phyloP scores from a whole-genome alignment of 768 basidiomycete species.

The Lentinula raphanica region DNA sequence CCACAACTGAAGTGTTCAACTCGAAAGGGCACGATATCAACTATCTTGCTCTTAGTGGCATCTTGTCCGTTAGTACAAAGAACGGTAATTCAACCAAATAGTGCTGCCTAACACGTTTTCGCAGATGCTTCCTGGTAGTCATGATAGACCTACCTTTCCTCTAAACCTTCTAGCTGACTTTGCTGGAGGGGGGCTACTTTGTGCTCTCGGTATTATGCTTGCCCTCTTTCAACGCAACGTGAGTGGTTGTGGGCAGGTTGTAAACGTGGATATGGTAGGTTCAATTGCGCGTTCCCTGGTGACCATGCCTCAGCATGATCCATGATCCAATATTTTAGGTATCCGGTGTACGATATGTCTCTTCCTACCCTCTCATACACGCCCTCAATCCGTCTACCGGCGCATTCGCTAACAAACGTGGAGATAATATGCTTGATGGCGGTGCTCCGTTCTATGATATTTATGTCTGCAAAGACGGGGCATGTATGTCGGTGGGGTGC shows the following conservation, averaged over 20 bases:
- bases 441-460: slow-evolving; percentile 75
- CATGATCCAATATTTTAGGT: slow-evolving; percentile 39
- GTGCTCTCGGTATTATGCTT: slow-evolving; percentile 43
- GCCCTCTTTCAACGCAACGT: slow-evolving; percentile 43
- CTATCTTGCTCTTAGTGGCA: slow-evolving; percentile 75
- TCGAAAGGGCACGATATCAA: slow-evolving; percentile 77
- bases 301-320: background rate
- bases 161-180: slow-evolving; percentile 79
- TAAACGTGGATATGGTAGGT: slow-evolving; percentile 70
- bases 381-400: background rate
- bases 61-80: slow-evolving; percentile 48
- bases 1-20: background rate
- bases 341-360: slow-evolving; percentile 70
- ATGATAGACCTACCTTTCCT: slow-evolving; percentile 63
- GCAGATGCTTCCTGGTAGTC: slow-evolving; percentile 64
- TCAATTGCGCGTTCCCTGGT: background rate
- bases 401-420: slow-evolving; percentile 41
- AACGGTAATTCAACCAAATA: background rate
- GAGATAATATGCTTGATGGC: slow-evolving; percentile 63
- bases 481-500: slow-evolving; percentile 75
- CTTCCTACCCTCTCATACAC: slow-evolving; percentile 63
- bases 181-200: slow-evolving; percentile 53
- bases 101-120: background rate
- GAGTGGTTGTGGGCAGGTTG: slow-evolving; percentile 60
- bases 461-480: slow-evolving; percentile 67